Conservation (phyloP, 225 moss, liverwort and hornwort species). For the Rhytidiadelphus loreus region DNA sequence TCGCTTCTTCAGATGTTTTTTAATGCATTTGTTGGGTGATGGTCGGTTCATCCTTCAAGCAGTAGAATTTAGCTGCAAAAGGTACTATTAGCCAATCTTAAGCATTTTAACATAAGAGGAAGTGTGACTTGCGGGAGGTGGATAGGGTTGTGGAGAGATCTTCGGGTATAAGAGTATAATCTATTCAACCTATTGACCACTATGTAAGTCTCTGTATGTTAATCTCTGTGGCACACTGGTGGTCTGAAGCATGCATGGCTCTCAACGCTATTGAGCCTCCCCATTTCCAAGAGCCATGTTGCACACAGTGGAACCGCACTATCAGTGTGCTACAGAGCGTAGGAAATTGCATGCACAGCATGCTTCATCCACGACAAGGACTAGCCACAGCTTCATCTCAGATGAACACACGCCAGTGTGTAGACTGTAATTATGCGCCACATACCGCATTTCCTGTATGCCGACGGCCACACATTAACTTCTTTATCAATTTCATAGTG, state of each 20-base stretch:
- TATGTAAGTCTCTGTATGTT: not conserved
- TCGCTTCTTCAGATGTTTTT: not conserved
- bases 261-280: not conserved
- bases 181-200: not conserved
- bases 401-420: not conserved
- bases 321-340: not conserved
- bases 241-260: not conserved
- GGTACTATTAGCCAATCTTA: not conserved
- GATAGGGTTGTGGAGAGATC: not conserved
- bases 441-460: not conserved
- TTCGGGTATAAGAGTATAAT: not conserved
- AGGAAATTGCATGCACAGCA: not conserved
- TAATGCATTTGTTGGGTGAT: not conserved
- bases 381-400: not conserved
- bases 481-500: not conserved
- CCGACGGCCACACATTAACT: not conserved
- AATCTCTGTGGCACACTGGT: not conserved
- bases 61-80: not conserved
- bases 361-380: not conserved
- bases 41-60: not conserved
- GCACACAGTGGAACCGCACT: not conserved
- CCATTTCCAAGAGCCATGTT: not conserved
- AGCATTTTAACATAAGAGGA: not conserved
- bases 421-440: not conserved
- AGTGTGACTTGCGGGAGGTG: not conserved